Evolutionary conservation across 1,284 basidiomycete species (phyloP), one percentile per base, ranked within the genome.

Genomic region (Porodaedalea pini): DNA sequence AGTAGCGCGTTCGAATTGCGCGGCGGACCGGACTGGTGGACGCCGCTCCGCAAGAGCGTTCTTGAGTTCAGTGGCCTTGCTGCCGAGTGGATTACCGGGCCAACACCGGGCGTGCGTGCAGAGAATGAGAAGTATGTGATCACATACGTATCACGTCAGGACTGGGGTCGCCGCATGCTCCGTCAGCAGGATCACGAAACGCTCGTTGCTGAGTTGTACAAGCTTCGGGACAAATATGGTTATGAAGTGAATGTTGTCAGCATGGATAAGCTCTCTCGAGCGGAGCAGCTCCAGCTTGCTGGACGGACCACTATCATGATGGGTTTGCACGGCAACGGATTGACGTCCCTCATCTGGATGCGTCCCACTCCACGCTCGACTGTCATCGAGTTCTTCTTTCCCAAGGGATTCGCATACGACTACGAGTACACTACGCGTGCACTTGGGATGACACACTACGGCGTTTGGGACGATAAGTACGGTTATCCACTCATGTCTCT

Each of bases 381-480:
- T 0, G 88, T 93, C 47, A 92, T 94, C 72, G 92, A 95, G 67
- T 92, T 94, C 70, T 93, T 94, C 73, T 92, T 75, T 70, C 90
- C 92, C 2, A 78, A 79, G 27, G 92, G 92, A 2, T 94, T 93
- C 68, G 89, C 92, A 7, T 81, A 83, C 63, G 92, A 94, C 70
- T 95, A 94, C 64, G 88, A 92, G 68, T 90, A 81, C 61, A 90
- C 88, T 0, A 78, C 91, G 0, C 80, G 87, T 21, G 86, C 89
- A 0, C 74, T 95, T 2, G 90, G 90, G 6, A 92, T 94, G 79
- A 78, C 76, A 0, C 89, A 95, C 69, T 94, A 87, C 65, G 92
- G 90, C 3, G 88, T 94, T 70, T 94, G 92, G 92, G 77, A 77
- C 11, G 70, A 80, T 64, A 69, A 71, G 77, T 81, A 57, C 54